These are phyloP conservation scores for Trypanosoma scelopori DNA, from an alignment of 208 protist species.

Conservation along the genomic window DNA sequence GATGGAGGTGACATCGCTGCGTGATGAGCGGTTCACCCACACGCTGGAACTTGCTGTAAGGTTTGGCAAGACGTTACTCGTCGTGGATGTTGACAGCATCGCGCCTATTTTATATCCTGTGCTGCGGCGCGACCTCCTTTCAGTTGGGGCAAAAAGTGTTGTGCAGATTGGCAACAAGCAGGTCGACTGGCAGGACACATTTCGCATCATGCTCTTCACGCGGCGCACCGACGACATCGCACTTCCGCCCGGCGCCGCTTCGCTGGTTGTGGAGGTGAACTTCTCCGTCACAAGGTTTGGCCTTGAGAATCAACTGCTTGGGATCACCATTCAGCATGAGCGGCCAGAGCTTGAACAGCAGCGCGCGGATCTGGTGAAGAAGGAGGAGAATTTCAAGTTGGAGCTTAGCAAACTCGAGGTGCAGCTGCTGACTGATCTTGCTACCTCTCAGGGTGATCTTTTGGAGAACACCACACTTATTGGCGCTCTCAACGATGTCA, in stretches of 20 bases:
- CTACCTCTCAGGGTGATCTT: constrained; percentile 91
- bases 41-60: constrained; percentile 96
- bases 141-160: constrained; percentile 86
- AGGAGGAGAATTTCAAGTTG: constrained; percentile 96
- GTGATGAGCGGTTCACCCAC: constrained; percentile 94
- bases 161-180: constrained; percentile 96
- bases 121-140: constrained; percentile 92
- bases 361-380: constrained; percentile 91
- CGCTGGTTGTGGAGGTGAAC: constrained; percentile 94
- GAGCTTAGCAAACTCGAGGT: constrained; percentile 93
- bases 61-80: constrained; percentile 98
- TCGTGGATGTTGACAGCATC: constrained; percentile 95
- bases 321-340: constrained; percentile 94
- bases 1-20: constrained; percentile 84
- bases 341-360: constrained; percentile 95
- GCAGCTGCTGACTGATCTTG: constrained; percentile 91
- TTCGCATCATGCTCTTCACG: constrained; percentile 94
- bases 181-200: constrained; percentile 96
- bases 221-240: constrained; percentile 83
- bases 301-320: constrained; percentile 96
- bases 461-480: constrained; percentile 96
- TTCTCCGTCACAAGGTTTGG: constrained; percentile 96
- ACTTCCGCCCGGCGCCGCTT: constrained; percentile 85
- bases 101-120: constrained; percentile 94
- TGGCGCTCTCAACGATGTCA: constrained; percentile 93